Conservation (phyloP, 257 asterid genomes). For the Cruciata laevipes region DNA sequence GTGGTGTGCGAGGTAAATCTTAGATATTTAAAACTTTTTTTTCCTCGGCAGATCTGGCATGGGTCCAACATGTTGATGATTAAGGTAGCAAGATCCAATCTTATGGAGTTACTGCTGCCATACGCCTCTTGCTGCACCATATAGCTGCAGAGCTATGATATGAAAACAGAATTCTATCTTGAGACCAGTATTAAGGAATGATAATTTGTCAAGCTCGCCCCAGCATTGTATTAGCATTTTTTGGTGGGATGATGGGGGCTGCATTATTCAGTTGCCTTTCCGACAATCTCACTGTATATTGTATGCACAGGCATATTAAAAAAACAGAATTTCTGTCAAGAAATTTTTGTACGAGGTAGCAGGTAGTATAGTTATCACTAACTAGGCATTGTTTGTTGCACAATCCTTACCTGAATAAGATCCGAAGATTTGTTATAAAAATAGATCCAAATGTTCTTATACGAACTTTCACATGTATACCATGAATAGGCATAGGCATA, state of each 20-base stretch:
- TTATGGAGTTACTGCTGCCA: neutral
- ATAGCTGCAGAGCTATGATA: neutral
- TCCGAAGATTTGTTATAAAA: too few relatives aligned
- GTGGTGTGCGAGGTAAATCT: neutral
- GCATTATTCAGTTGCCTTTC: neutral
- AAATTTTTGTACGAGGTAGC: neutral
- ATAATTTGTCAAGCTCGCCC: neutral
- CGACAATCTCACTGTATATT: slow-evolving; percentile 5
- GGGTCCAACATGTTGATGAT: slow-evolving; percentile 35
- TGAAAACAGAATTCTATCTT: neutral
- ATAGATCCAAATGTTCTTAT: too few relatives aligned
- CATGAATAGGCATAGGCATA: too few relatives aligned
- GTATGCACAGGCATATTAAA: neutral
- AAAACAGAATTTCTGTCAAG: neutral
- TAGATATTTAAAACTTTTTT: neutral
- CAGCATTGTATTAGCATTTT: neutral
- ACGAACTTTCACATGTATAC: too few relatives aligned
- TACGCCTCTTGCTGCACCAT: neutral
- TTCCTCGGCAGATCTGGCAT: slow-evolving; percentile 34
- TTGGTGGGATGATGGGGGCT: slow-evolving; percentile 7
- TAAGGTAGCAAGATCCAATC: slow-evolving; percentile 7
- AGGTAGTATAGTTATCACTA: neutral
- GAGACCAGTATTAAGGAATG: neutral
- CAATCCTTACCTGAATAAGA: too few relatives aligned
- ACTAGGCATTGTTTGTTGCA: neutral